A percentile compares a stretch with the other conserved stretches of the same genome.
These are phyloP conservation scores for Samsoniella hepiali DNA, from an alignment of 2,329 filamentous ascomycete species.

Conservation along the genomic window DNA sequence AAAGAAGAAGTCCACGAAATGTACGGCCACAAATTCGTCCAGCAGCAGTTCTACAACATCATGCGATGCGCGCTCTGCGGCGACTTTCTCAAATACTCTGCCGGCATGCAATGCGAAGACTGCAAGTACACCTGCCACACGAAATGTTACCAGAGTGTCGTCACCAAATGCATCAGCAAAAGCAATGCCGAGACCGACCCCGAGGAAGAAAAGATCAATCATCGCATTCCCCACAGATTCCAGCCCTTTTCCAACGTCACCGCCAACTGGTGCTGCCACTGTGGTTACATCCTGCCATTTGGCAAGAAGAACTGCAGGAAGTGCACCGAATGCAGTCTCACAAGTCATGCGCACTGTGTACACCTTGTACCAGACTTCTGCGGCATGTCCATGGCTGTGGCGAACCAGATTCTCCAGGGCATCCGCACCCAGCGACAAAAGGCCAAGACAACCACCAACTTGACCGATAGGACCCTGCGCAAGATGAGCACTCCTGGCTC, in stretches of 20 bases:
- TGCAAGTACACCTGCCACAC: slow-evolving; percentile 99
- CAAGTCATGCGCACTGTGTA: slow-evolving; percentile 85
- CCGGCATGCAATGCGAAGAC: slow-evolving; percentile 98
- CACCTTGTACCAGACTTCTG: slow-evolving; percentile 98
- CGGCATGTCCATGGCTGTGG: slow-evolving; percentile 97
- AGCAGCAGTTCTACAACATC: slow-evolving; percentile 99
- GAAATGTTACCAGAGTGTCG: slow-evolving; percentile 93
- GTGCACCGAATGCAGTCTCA: slow-evolving; percentile 87
- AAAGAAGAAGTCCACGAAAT: slow-evolving; percentile 99
- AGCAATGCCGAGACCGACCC: slow-evolving; percentile 98
- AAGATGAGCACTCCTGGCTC: slow-evolving; percentile 47
- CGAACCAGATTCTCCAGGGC: slow-evolving; percentile 87
- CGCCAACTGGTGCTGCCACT: slow-evolving; percentile 99
- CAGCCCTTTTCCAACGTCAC: slow-evolving; percentile 96
- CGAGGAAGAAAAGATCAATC: slow-evolving; percentile 99
- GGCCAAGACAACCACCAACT: slow-evolving; percentile 46
- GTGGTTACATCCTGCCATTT: slow-evolving; percentile 91
- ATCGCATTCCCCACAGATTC: slow-evolving; percentile 96
- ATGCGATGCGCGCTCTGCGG: slow-evolving; percentile 98
- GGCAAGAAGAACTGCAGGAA: slow-evolving; percentile 93
- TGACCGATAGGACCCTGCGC: slow-evolving; percentile 67
- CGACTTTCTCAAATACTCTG: slow-evolving; percentile 97
- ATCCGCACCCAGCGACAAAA: slow-evolving; percentile 74
- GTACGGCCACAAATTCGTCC: slow-evolving; percentile 98
- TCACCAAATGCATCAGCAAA: slow-evolving; percentile 99